phyloP scores from a whole-genome alignment of 2,329 filamentous ascomycete genomes.

The Colletotrichum tropicicola region DNA sequence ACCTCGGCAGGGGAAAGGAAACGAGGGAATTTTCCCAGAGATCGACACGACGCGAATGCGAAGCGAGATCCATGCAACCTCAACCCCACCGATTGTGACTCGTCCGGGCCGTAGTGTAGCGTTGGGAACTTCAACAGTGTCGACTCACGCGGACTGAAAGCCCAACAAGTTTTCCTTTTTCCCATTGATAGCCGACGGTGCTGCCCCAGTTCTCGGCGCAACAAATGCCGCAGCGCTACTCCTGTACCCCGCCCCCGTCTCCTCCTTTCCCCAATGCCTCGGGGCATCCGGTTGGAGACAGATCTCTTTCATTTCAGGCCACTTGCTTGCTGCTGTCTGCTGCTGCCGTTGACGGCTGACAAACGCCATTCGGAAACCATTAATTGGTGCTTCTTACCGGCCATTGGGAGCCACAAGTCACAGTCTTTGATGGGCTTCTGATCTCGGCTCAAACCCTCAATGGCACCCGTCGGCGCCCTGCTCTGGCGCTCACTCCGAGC shows the following conservation, averaged over 20 bases:
- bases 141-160: constrained; percentile 21
- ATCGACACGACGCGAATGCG: neutral
- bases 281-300: neutral
- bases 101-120: neutral
- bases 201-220: constrained; percentile 10
- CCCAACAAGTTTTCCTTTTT: constrained; percentile 32
- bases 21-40: constrained; percentile 11
- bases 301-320: neutral
- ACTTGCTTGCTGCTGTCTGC: neutral
- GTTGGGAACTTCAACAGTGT: constrained; percentile 11
- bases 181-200: constrained; percentile 10
- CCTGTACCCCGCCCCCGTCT: constrained; percentile 20
- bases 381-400: neutral
- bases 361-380: neutral
- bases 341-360: neutral
- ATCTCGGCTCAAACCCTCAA: constrained; percentile 27
- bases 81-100: neutral
- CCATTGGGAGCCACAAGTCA: neutral
- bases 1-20: constrained; percentile 3
- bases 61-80: constrained; percentile 20
- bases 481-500: constrained; percentile 75
- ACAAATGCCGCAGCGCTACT: constrained; percentile 23
- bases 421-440: constrained; percentile 4
- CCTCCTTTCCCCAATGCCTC: neutral
- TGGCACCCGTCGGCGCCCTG: constrained; percentile 63